Percentiles rank a stretch among this genome's conserved stretches.
Conservation (phyloP, 345 rosid species). For the Camelina laxa region DNA sequence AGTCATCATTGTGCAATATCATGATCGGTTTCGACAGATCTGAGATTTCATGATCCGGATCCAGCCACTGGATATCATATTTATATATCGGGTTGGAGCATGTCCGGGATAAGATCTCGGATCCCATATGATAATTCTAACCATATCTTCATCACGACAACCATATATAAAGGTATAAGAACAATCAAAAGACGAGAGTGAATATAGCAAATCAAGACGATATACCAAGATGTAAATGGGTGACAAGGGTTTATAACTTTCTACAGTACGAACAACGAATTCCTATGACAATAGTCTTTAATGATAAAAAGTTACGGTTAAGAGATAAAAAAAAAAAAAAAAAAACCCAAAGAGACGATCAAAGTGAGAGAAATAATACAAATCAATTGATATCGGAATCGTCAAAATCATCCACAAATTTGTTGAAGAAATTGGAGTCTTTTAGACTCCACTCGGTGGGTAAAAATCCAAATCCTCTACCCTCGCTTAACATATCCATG, state of each 20-base stretch:
- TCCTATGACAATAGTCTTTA: neutral
- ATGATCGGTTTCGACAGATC: too few relatives aligned
- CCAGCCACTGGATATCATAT: too few relatives aligned
- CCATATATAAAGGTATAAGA: neutral
- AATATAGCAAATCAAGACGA: neutral
- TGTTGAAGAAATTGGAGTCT: slow-evolving; percentile 73
- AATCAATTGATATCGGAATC: slow-evolving; percentile 74
- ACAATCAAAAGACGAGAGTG: neutral
- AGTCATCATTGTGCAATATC: too few relatives aligned
- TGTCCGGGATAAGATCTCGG: too few relatives aligned
- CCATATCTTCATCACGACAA: neutral
- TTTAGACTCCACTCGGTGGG: too few relatives aligned
- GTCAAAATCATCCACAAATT: slow-evolving; percentile 80
- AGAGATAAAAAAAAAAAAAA: neutral
- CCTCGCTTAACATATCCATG: slow-evolving; percentile 55
- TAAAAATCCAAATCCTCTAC: slow-evolving; percentile 40
- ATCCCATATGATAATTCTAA: neutral
- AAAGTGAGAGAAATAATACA: neutral
- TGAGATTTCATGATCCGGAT: too few relatives aligned
- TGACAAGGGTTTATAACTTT: neutral
- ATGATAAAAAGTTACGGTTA: neutral
- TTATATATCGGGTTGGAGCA: too few relatives aligned
- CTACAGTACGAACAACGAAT: neutral
- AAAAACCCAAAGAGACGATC: neutral
- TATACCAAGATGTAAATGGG: neutral